Percentiles rank a stretch among this genome's conserved stretches.
phyloP scores from a whole-genome alignment of 768 basidiomycete species.

The Mycena indigotica region DNA sequence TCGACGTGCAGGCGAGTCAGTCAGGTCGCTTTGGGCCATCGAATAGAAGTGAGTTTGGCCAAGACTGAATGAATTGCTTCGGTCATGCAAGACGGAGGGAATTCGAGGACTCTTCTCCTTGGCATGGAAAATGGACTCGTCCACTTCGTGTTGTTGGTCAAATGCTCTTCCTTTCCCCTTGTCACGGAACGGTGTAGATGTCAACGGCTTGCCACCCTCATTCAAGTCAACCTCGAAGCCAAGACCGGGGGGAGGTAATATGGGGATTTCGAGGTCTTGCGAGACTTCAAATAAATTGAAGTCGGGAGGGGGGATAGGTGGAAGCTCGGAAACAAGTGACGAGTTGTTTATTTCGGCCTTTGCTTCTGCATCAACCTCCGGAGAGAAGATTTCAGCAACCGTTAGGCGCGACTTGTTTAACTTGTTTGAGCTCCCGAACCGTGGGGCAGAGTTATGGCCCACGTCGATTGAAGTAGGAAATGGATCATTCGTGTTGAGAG shows the following conservation, averaged over 20 bases:
- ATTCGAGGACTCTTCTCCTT: constrained; percentile 42
- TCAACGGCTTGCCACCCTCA: constrained; percentile 32
- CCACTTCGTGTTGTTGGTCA: constrained; percentile 31
- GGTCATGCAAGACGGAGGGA: constrained; percentile 47
- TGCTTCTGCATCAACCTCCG: constrained; percentile 27
- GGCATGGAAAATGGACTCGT: constrained; percentile 50
- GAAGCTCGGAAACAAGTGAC: constrained; percentile 27
- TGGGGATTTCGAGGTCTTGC: constrained; percentile 43
- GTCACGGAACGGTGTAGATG: constrained; percentile 48
- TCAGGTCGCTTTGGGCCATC: constrained; percentile 32
- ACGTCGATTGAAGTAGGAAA: constrained; percentile 30
- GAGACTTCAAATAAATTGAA: constrained; percentile 63
- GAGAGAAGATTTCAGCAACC: constrained; percentile 51
- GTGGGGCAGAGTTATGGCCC: constrained; percentile 31
- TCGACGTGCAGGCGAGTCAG: constrained; percentile 15
- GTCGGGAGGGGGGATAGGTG: constrained; percentile 44
- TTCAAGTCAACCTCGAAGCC: constrained; percentile 29
- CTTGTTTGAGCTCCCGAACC: constrained; percentile 37
- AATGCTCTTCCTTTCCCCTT: constrained; percentile 44
- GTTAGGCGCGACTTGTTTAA: constrained; percentile 41
- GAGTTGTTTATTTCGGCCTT: constrained; percentile 19
- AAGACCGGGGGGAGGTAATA: constrained; percentile 34
- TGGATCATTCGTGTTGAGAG: constrained; percentile 23
- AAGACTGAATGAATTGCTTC: constrained; percentile 70
- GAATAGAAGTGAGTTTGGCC: constrained; percentile 67